Conservation (phyloP, 345 rosid species). For the Eucalyptus polybractea region DNA sequence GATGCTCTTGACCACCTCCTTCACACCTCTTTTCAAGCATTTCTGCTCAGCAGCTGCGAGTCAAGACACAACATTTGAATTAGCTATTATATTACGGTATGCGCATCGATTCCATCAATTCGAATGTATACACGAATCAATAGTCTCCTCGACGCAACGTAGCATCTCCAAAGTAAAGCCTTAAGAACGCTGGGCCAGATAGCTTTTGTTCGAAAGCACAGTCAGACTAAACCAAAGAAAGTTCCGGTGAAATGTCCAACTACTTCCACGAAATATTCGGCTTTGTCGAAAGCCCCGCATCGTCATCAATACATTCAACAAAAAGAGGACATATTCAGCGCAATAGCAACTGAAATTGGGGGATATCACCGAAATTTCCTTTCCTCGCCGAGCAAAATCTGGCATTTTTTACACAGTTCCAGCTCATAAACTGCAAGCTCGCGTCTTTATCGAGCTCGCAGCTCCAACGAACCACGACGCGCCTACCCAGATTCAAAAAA, state of each 20-base stretch:
- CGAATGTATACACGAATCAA: background rate
- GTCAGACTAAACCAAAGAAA: background rate
- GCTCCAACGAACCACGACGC: background rate
- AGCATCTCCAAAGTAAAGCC: background rate
- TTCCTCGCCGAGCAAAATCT: background rate
- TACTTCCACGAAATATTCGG: background rate
- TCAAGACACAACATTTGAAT: background rate
- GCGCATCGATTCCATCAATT: background rate
- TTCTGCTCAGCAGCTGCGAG: slow-evolving; percentile 67
- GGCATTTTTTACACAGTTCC: background rate
- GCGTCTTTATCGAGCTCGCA: background rate
- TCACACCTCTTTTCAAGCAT: slow-evolving; percentile 96
- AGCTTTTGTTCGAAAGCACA: background rate
- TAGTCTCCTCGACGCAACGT: background rate
- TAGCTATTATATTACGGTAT: background rate
- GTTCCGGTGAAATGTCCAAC: background rate
- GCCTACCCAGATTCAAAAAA: background rate
- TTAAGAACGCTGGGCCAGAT: background rate
- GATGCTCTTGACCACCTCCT: slow-evolving; percentile 92
- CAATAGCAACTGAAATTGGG: background rate
- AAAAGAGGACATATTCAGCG: background rate
- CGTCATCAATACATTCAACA: background rate
- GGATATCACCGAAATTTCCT: background rate
- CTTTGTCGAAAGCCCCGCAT: background rate
- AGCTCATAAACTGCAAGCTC: background rate